These are phyloP conservation scores for Silene coronaria DNA, from an alignment of 179 eudicot species.

Conservation along the genomic window DNA sequence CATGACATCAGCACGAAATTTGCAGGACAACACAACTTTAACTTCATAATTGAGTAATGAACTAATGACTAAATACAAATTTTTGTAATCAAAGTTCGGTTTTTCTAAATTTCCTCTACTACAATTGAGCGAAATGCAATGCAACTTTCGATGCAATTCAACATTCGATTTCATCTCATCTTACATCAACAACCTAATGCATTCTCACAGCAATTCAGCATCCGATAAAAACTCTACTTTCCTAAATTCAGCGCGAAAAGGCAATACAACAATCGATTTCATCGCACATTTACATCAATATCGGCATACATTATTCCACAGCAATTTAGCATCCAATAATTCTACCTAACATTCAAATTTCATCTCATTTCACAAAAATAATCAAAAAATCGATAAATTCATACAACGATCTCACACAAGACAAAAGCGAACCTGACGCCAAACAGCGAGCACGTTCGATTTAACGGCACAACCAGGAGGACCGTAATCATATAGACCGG, in stretches of 20 bases:
- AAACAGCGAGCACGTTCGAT: slow-evolving; percentile 84
- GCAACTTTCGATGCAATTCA: not conserved
- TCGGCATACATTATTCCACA: not conserved
- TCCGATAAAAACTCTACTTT: not conserved
- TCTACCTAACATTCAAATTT: not conserved
- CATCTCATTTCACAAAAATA: not conserved
- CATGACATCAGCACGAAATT: no score
- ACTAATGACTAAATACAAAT: no score
- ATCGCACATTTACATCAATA: not conserved
- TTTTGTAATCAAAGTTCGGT: no score
- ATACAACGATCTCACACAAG: not conserved
- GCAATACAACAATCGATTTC: not conserved
- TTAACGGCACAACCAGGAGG: slow-evolving; percentile 91
- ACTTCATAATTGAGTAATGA: no score
- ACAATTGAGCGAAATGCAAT: not conserved
- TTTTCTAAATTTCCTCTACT: no score
- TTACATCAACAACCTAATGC: not conserved
- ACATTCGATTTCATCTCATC: not conserved
- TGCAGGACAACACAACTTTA: no score
- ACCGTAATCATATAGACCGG: slow-evolving; percentile 81
- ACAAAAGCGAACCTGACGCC: slow-evolving; percentile 60
- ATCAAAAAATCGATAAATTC: not conserved
- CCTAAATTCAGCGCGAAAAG: not conserved
- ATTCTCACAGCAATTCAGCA: not conserved
- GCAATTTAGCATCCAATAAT: not conserved